phyloP scores from a whole-genome alignment of 2,329 filamentous ascomycete species.

The Sporothrix phasma region DNA sequence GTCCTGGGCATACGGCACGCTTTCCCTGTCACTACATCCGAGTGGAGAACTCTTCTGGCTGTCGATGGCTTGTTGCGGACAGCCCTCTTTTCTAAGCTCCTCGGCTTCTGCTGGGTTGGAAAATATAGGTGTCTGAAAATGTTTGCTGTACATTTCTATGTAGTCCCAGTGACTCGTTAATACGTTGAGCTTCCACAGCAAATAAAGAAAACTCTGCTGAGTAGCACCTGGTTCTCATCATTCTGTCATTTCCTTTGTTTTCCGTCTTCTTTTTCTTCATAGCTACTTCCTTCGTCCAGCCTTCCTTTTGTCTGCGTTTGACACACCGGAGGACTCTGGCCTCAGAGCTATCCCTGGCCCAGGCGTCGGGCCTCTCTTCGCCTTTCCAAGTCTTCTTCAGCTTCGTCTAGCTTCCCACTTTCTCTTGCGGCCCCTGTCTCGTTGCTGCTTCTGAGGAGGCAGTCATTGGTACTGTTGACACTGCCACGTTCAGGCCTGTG shows the following conservation, averaged over 20 bases:
- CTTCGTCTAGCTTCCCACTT: not conserved
- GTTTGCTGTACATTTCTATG: not conserved
- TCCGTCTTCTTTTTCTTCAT: not conserved
- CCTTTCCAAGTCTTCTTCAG: not conserved
- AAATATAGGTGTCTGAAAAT: no score
- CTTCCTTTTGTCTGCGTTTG: not conserved
- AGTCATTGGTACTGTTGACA: not conserved
- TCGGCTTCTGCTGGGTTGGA: no score
- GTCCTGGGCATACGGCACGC: not conserved
- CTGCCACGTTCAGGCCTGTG: not conserved
- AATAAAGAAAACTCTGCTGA: not conserved
- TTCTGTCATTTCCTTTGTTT: not conserved
- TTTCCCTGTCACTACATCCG: not conserved
- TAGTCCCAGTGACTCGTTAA: conserved; percentile 1
- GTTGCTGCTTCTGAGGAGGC: not conserved
- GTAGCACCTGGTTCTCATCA: no score
- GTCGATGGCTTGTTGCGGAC: not conserved
- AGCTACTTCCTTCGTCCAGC: not conserved
- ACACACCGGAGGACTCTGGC: not conserved
- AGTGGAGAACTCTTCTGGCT: not conserved
- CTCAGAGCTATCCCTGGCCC: not conserved
- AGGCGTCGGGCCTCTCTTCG: not conserved
- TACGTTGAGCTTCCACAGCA: not conserved
- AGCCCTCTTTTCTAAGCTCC: not conserved
- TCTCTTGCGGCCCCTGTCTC: not conserved